These are phyloP conservation scores for Keqinozyma sinolaborantium DNA, from an alignment of 1,139 yeast genomes.

Conservation along the genomic window DNA sequence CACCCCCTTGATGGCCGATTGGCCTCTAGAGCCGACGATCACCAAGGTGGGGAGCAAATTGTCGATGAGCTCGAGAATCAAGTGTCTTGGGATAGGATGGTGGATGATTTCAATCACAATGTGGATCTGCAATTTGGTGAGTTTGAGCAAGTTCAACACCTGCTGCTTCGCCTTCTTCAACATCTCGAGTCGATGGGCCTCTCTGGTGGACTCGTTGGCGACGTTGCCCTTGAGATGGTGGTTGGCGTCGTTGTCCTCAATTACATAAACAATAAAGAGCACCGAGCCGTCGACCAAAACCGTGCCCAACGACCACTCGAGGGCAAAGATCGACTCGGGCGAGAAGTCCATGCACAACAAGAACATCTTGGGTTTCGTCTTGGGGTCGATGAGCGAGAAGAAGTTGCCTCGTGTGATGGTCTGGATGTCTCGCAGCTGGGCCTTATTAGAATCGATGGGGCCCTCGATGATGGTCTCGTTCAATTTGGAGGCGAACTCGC, in stretches of 20 bases:
- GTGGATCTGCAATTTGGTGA: constrained; percentile 75
- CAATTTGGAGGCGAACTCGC: constrained; percentile 58
- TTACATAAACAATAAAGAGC: constrained; percentile 72
- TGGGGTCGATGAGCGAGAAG: constrained; percentile 50
- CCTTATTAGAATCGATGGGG: constrained; percentile 54
- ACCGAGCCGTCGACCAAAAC: constrained; percentile 84
- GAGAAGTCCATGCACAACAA: constrained; percentile 78
- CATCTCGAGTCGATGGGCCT: constrained; percentile 51
- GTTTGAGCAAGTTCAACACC: constrained; percentile 55
- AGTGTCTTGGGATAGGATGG: constrained; percentile 85
- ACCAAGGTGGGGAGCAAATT: constrained; percentile 81
- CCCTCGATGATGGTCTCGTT: constrained; percentile 60
- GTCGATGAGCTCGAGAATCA: constrained; percentile 78
- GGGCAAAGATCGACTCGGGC: constrained; percentile 80
- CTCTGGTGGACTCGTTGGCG: constrained; percentile 41
- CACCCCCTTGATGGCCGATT: constrained; percentile 72
- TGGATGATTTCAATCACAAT: constrained; percentile 74
- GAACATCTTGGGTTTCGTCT: constrained; percentile 61
- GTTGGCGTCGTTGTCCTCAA: constrained; percentile 60
- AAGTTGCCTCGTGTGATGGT: constrained; percentile 72
- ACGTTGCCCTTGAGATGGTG: constrained; percentile 42
- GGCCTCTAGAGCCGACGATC: constrained; percentile 78
- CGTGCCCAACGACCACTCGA: constrained; percentile 89
- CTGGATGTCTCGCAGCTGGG: constrained; percentile 57
- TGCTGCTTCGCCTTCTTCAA: constrained; percentile 60